phyloP scores from a whole-genome alignment of 140 eudicot genomes.

The Anethum foeniculum region DNA sequence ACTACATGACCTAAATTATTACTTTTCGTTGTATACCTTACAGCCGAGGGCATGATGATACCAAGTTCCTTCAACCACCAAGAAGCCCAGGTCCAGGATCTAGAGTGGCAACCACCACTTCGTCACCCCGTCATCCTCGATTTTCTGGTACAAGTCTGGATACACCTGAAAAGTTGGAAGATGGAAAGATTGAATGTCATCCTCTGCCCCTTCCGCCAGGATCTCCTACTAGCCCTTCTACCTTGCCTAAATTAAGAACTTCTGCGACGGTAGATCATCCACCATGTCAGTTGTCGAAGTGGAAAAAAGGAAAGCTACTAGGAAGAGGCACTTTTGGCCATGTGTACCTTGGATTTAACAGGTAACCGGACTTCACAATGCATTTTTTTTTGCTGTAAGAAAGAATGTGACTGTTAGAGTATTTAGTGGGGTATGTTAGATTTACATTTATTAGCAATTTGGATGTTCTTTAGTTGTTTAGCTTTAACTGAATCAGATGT shows the following conservation, averaged over 20 bases:
- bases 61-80: conserved; percentile 41
- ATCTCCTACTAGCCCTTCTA: conserved; percentile 76
- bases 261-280: conserved; percentile 29
- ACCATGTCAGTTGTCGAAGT: conserved; percentile 37
- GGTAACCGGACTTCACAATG: conserved; percentile 29
- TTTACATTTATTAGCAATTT: not conserved
- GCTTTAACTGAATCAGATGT: not conserved
- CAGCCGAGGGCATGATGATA: conserved; percentile 45
- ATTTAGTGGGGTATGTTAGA: not conserved
- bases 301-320: conserved; percentile 90
- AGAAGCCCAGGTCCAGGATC: conserved; percentile 81
- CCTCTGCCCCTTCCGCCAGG: conserved; percentile 89
- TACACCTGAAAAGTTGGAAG: conserved; percentile 57
- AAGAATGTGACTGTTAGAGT: not conserved
- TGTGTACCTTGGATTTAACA: conserved; percentile 92
- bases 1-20: not conserved
- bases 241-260: conserved; percentile 51
- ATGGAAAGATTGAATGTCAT: conserved; percentile 60
- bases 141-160: conserved; percentile 46
- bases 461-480: not conserved
- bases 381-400: not conserved
- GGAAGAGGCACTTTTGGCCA: conserved; percentile 99
- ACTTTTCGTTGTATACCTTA: not conserved
- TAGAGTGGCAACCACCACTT: conserved; percentile 41
- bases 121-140: conserved; percentile 81